Percentiles rank a stretch among this genome's conserved stretches.
Conservation (phyloP, 2,329 filamentous ascomycete genomes). For the Cladosporium sp. region DNA sequence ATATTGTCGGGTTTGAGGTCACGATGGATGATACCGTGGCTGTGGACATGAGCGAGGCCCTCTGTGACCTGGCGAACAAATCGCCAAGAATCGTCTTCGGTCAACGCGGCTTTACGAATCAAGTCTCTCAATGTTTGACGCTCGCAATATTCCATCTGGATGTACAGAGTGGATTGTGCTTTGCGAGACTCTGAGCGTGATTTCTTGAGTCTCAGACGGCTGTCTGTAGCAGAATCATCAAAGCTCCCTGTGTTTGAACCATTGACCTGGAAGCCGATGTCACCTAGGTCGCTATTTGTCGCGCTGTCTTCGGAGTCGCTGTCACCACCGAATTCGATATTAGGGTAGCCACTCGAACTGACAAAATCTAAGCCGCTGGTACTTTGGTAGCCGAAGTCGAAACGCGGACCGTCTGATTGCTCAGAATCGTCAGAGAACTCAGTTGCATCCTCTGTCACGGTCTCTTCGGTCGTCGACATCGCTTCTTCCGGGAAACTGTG, state of each 20-base stretch:
- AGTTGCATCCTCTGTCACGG: slow-evolving; percentile 13
- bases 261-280: neutral
- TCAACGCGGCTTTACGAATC: slow-evolving; percentile 67
- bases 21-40: slow-evolving; percentile 86
- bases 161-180: slow-evolving; percentile 76
- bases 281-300: neutral
- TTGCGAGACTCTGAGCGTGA: slow-evolving; percentile 46
- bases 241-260: neutral
- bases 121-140: slow-evolving; percentile 86
- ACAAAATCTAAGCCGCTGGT: slow-evolving; percentile 88
- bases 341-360: slow-evolving; percentile 73
- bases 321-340: slow-evolving; percentile 71
- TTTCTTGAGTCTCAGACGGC: slow-evolving; percentile 30
- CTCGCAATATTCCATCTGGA: slow-evolving; percentile 99
- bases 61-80: slow-evolving; percentile 88
- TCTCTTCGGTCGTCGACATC: slow-evolving; percentile 17
- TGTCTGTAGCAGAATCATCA: slow-evolving; percentile 1
- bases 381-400: slow-evolving; percentile 60
- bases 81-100: slow-evolving; percentile 79
- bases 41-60: slow-evolving; percentile 84
- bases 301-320: slow-evolving; percentile 32
- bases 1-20: slow-evolving; percentile 97
- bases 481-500: slow-evolving; percentile 43
- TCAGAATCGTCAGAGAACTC: slow-evolving; percentile 17
- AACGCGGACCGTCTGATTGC: slow-evolving; percentile 50